These are phyloP conservation scores for Xylariaceae sp. DNA, from an alignment of 2,329 filamentous ascomycete species.

Conservation along the genomic window DNA sequence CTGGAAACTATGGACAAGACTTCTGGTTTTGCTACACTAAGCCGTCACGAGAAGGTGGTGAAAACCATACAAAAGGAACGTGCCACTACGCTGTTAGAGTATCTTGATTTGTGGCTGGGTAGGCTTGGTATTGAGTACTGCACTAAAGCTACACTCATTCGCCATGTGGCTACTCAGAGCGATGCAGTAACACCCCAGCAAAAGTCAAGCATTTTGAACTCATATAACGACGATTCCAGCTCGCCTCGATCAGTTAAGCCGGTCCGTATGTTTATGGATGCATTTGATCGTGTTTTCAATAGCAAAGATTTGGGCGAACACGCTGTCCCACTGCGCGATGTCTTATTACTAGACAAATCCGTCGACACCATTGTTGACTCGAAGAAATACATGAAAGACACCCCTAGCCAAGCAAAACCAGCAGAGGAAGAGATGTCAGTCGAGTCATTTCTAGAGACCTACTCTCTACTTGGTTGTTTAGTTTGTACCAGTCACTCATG, in stretches of 20 bases:
- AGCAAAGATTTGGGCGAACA: conserved; percentile 42
- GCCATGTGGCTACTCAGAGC: conserved; percentile 56
- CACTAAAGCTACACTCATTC: conserved; percentile 58
- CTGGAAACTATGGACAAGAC: conserved; percentile 63
- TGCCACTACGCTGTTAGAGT: conserved; percentile 57
- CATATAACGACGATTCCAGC: conserved; percentile 50
- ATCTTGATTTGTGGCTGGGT: conserved; percentile 60
- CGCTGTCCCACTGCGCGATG: conserved; percentile 56
- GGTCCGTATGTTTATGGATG: conserved; percentile 59
- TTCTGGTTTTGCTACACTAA: conserved; percentile 62
- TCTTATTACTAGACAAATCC: conserved; percentile 59
- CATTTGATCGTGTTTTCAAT: conserved; percentile 62
- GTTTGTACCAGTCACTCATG: conserved; percentile 66
- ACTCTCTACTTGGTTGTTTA: conserved; percentile 62
- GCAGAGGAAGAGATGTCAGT: conserved; percentile 47
- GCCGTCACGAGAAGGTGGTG: conserved; percentile 55
- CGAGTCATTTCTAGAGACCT: conserved; percentile 59
- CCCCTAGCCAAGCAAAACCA: conserved; percentile 42
- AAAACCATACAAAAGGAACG: conserved; percentile 58
- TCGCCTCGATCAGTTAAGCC: conserved; percentile 51
- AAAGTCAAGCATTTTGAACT: conserved; percentile 57
- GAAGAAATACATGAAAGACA: conserved; percentile 59
- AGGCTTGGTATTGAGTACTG: conserved; percentile 57
- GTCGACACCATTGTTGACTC: conserved; percentile 60
- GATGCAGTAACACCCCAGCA: conserved; percentile 60